Evolutionary conservation across 2,329 filamentous ascomycete species (phyloP).

Genomic region (Aspergillus pseudonomiae): DNA sequence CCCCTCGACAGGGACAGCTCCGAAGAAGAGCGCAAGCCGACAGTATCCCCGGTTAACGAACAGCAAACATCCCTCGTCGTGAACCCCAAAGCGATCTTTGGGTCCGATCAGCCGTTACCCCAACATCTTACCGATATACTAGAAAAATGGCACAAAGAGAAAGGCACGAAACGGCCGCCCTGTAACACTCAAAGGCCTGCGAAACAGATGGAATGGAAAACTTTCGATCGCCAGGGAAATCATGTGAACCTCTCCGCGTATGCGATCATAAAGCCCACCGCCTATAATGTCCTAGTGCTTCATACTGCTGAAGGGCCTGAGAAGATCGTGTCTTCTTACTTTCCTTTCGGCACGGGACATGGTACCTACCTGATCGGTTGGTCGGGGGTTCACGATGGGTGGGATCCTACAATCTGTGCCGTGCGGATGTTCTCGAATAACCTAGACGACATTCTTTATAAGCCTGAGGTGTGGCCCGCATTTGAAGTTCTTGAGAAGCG

Average conservation of each 20-base stretch:
- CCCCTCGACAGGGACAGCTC: background rate
- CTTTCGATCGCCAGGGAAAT: conserved; percentile 20
- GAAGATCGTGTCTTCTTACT: conserved; percentile 10
- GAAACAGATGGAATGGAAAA: conserved; percentile 7
- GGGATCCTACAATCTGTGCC: conserved; percentile 12
- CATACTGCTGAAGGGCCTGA: conserved; percentile 1
- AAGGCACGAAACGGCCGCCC: conserved; percentile 6
- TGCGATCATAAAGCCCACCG: conserved; percentile 1
- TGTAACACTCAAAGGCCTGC: background rate
- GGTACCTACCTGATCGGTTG: conserved; percentile 18
- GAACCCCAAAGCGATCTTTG: background rate
- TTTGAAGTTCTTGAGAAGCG: background rate
- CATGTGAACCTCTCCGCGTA: conserved; percentile 16
- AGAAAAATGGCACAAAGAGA: conserved; percentile 16
- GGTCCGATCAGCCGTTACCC: conserved; percentile 9
- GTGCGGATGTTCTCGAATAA: conserved; percentile 8
- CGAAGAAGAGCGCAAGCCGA: conserved; percentile 5
- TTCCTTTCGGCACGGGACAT: background rate
- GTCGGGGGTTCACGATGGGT: conserved; percentile 10
- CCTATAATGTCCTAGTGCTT: conserved; percentile 15
- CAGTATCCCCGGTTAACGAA: background rate
- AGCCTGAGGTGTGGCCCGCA: conserved; percentile 5
- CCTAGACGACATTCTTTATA: conserved; percentile 3
- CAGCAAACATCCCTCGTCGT: background rate
- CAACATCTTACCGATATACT: conserved; percentile 11